phyloP scores from a whole-genome alignment of 139 green algal genomes.

The Klebsormidium nitens region DNA sequence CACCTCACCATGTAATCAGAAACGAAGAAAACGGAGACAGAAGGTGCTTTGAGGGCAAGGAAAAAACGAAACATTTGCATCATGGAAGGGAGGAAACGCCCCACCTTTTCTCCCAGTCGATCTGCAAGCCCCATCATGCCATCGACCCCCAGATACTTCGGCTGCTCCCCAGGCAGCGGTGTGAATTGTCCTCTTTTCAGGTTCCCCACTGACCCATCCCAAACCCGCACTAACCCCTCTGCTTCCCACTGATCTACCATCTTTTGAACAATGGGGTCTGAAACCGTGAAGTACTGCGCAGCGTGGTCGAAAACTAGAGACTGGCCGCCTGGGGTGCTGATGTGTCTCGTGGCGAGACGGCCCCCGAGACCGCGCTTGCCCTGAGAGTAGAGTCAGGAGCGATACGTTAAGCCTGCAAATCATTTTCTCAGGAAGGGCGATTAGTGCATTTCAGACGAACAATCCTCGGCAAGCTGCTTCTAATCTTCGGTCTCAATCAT shows the following conservation, averaged over 20 bases:
- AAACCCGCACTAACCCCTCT: constrained; percentile 44
- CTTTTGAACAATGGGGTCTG: constrained; percentile 16
- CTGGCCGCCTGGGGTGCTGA: constrained; percentile 1
- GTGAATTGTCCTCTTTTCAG: constrained; percentile 40
- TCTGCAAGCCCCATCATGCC: constrained; percentile 60
- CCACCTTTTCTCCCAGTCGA: constrained; percentile 39
- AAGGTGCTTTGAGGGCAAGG: no score
- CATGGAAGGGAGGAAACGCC: no score
- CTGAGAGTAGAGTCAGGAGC: no score
- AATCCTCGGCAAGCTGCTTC: no score
- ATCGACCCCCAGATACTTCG: constrained; percentile 43
- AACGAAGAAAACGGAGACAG: no score
- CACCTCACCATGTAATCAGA: no score
- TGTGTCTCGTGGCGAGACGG: constrained; percentile 54
- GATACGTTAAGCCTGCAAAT: no score
- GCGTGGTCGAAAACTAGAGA: constrained; percentile 60
- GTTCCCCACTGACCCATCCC: constrained; percentile 47
- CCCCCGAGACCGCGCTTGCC: constrained; percentile 65
- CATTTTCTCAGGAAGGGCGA: no score
- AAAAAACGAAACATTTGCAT: no score
- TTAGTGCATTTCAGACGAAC: no score
- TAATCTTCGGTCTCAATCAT: no score
- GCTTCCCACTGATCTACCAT: constrained; percentile 49
- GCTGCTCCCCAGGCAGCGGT: constrained; percentile 7
- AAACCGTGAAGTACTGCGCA: constrained; percentile 59